Conservation (phyloP, 2,329 filamentous ascomycete species). For the Verticillium tricorpus region DNA sequence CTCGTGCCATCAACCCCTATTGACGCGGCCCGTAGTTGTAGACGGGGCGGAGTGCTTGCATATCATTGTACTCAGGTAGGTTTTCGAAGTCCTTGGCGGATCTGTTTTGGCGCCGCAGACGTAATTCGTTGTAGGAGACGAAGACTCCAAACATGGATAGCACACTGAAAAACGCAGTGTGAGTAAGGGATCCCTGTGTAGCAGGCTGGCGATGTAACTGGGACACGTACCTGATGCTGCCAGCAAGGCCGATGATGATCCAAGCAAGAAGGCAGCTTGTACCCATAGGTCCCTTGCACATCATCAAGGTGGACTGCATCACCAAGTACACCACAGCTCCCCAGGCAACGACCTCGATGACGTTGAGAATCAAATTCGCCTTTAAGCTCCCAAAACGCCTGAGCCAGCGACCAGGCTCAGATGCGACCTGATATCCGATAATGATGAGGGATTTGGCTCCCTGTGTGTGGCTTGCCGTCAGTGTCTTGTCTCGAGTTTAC, state of each 20-base stretch:
- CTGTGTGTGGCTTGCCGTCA: constrained; percentile 7
- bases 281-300: neutral
- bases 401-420: constrained; percentile 26
- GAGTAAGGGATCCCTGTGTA: neutral
- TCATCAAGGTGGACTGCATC: neutral
- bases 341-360: constrained; percentile 37
- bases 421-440: constrained; percentile 33
- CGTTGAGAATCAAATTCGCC: constrained; percentile 33
- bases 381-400: constrained; percentile 31
- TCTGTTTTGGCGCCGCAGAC: neutral
- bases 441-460: constrained; percentile 33
- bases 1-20: neutral
- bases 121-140: neutral
- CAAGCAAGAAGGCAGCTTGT: neutral
- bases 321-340: constrained; percentile 5
- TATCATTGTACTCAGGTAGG: neutral
- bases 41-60: neutral
- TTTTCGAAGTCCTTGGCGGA: neutral
- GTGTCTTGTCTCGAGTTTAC: neutral
- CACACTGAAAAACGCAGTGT: neutral
- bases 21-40: neutral
- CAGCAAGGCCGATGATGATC: neutral
- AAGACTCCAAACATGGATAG: neutral
- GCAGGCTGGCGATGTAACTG: neutral
- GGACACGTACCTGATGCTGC: neutral